These are phyloP conservation scores for Lentinula aciculospora DNA, from an alignment of 768 basidiomycete genomes.

Conservation along the genomic window DNA sequence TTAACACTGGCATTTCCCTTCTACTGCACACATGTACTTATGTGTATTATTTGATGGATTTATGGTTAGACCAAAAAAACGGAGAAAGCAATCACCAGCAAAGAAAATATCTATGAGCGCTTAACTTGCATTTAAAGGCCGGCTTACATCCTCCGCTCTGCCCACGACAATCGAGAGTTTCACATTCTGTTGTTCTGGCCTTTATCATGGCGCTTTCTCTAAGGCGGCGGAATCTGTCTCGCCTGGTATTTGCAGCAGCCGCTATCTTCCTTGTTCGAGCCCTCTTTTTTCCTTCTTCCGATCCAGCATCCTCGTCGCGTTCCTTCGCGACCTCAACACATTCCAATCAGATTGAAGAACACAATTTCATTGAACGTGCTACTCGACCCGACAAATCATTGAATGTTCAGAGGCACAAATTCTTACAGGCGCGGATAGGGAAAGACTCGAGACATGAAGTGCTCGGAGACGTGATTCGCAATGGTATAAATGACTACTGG, in stretches of 20 bases:
- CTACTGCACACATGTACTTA: background rate
- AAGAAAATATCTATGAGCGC: background rate
- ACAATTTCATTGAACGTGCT: constrained; percentile 51
- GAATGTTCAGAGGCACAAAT: constrained; percentile 84
- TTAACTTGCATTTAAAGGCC: background rate
- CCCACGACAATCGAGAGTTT: background rate
- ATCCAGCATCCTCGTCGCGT: constrained; percentile 19
- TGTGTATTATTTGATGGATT: background rate
- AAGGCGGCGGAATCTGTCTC: constrained; percentile 46
- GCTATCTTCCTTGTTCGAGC: constrained; percentile 28
- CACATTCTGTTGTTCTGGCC: background rate
- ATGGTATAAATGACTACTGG: constrained; percentile 89
- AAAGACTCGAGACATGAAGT: constrained; percentile 84
- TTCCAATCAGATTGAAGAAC: constrained; percentile 38
- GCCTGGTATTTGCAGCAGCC: constrained; percentile 30
- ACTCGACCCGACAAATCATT: constrained; percentile 67
- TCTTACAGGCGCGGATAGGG: constrained; percentile 84
- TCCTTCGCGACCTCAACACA: constrained; percentile 15
- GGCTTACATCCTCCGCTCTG: background rate
- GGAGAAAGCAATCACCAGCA: too few species aligned
- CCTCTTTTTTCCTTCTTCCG: constrained; percentile 21
- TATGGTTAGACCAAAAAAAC: background rate
- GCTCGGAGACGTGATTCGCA: constrained; percentile 64
- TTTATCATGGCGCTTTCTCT: constrained; percentile 33
- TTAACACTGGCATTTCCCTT: background rate